phyloP scores from a whole-genome alignment of 2,329 filamentous ascomycete genomes.

The Tolypocladium sp. region DNA sequence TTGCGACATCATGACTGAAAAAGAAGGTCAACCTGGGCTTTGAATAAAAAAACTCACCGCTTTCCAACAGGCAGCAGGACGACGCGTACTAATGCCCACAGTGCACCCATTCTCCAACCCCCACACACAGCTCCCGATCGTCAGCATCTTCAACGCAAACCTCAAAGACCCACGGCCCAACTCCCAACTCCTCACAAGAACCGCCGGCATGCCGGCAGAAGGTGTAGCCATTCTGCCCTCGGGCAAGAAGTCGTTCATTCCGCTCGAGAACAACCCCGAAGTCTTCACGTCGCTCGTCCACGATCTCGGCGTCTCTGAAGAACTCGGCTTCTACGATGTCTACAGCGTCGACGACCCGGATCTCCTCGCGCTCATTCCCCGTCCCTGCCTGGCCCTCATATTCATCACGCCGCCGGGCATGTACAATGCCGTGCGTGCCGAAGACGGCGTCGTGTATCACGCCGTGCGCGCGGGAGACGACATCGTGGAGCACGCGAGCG shows the following conservation, averaged over 20 bases:
- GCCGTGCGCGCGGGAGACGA: constrained; percentile 19
- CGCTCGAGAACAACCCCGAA: constrained; percentile 57
- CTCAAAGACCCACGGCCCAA: neutral
- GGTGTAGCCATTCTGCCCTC: constrained; percentile 17
- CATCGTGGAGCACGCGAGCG: constrained; percentile 10
- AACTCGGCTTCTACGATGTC: constrained; percentile 71
- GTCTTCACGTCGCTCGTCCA: constrained; percentile 66
- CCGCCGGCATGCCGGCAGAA: constrained; percentile 16
- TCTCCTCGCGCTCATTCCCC: constrained; percentile 62
- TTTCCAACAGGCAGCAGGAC: neutral
- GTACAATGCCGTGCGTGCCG: constrained; percentile 35
- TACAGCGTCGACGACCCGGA: constrained; percentile 70
- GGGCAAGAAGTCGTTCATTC: constrained; percentile 27
- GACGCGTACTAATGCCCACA: neutral
- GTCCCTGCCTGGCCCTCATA: constrained; percentile 67
- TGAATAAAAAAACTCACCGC: neutral
- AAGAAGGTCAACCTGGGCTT: neutral
- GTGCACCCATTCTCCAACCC: neutral
- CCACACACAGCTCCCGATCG: neutral
- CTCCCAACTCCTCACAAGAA: neutral
- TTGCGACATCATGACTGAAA: neutral
- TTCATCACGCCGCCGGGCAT: constrained; percentile 60
- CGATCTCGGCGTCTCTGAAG: constrained; percentile 59
- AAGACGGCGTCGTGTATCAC: constrained; percentile 13
- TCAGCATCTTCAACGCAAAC: neutral